Base-by-base conservation (phyloP, 768 basidiomycete genomes). In the Mrakia gelida region DNA sequence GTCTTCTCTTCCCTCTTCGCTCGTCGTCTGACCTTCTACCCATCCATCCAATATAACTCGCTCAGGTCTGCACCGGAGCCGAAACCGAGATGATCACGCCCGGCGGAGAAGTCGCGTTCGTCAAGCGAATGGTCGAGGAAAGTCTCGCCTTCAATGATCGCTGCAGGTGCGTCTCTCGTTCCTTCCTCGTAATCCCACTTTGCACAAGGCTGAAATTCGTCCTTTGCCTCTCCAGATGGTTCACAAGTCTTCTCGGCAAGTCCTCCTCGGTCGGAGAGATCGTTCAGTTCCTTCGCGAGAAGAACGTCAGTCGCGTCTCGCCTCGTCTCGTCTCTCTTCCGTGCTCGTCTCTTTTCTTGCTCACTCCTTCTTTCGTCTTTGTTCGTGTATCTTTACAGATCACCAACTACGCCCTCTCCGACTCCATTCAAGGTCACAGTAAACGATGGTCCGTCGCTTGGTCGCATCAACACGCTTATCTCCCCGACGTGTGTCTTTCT, bases 401-500 rank as follows among this genome's bases (percentile, higher is more conserved):
- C 63, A 86, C 88, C 45, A 97, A 97, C 84, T 98, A 95, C 83
- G 92, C 90, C 0, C 86, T 98, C 65, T 90, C 90, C 0, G 91
- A 94, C 80, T 91, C 95, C 67, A 86, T 91, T 3, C 94, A 94
- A 84, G 93, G 95, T 0, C 89, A 91, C 76, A 98, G 96, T 0
- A 88, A 91, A 2, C 89, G 97, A n/a, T 98, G 95, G 94, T 92
- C 91, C 0, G 84, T 98, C 2, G 93, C 88, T 0, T 98, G 96
- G 96, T 94, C 92, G 0, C 90, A 91, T 75, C 86, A 85, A 2
- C 87, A 88, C 41, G 83, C 83, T 21, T 89, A 89, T 10, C 85
- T 97, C 43, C 90, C 93, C 0, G 94, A 97, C 80, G 96, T 95
- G 82, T 73, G 92, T 86, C 13, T 73, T 54, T 21, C 59, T 49